These are phyloP conservation scores for Aspergillus brunneoviolaceus DNA, from an alignment of 2,329 filamentous ascomycete species.

Conservation along the genomic window DNA sequence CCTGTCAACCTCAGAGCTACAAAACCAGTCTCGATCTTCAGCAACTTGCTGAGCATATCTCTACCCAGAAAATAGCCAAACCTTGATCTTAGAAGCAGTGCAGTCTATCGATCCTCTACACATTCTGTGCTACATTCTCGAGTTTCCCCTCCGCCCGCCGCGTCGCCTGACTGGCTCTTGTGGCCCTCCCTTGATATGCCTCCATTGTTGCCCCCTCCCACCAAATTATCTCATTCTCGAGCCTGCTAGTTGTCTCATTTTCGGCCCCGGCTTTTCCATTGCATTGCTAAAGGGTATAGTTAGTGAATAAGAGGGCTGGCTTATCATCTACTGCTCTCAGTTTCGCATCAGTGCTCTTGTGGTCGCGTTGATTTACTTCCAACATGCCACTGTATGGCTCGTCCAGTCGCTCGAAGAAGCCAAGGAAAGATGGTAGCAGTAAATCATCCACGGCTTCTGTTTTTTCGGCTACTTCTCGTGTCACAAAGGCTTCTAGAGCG, in stretches of 20 bases:
- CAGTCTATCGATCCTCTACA: not conserved
- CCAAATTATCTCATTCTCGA: slow-evolving; percentile 3
- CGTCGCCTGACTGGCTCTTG: slow-evolving; percentile 8
- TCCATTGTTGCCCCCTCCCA: slow-evolving; percentile 12
- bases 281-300: slow-evolving; percentile 9
- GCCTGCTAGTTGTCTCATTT: slow-evolving; percentile 5
- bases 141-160: slow-evolving; percentile 9
- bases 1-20: no score
- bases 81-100: not conserved
- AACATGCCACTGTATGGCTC: slow-evolving; percentile 31
- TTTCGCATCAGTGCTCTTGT: slow-evolving; percentile 2
- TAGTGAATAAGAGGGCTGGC: not conserved
- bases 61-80: no score
- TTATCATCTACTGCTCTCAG: slow-evolving; percentile 1
- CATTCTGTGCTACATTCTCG: slow-evolving; percentile 24
- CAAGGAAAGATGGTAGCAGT: slow-evolving; percentile 29
- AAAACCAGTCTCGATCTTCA: no score
- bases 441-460: slow-evolving; percentile 28
- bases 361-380: slow-evolving; percentile 18
- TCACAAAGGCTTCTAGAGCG: slow-evolving; percentile 21
- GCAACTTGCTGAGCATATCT: no score
- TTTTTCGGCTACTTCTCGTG: slow-evolving; percentile 19
- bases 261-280: slow-evolving; percentile 8
- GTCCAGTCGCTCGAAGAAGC: slow-evolving; percentile 27
- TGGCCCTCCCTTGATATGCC: slow-evolving; percentile 21